These are phyloP conservation scores for Aspergillus sp. DNA, from an alignment of 2,329 filamentous ascomycete genomes.

Conservation along the genomic window DNA sequence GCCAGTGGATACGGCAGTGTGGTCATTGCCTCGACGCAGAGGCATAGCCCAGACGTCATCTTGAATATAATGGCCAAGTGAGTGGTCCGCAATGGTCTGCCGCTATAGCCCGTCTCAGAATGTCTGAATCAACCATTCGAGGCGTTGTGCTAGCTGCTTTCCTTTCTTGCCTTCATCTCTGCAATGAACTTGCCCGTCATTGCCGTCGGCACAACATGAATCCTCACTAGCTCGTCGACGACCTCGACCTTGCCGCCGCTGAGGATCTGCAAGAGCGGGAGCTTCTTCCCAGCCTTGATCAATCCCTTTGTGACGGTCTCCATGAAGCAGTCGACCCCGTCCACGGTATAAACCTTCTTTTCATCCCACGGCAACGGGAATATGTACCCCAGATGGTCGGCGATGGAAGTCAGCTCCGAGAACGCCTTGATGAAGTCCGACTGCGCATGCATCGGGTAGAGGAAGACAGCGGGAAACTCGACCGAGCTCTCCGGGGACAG, in stretches of 20 bases:
- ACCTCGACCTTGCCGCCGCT: constrained; percentile 71
- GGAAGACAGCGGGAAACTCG: constrained; percentile 66
- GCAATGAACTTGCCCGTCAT: constrained; percentile 67
- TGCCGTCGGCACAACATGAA: constrained; percentile 69
- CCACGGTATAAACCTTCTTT: constrained; percentile 54
- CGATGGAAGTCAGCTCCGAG: constrained; percentile 63
- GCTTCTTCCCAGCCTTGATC: constrained; percentile 82
- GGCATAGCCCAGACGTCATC: no score
- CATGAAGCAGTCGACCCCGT: constrained; percentile 74
- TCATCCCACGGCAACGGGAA: constrained; percentile 83
- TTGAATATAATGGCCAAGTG: no score
- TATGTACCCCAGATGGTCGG: constrained; percentile 73
- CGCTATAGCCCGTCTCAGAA: not conserved
- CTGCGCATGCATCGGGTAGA: constrained; percentile 76
- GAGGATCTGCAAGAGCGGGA: constrained; percentile 65
- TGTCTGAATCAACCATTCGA: not conserved
- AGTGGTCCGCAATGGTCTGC: no score
- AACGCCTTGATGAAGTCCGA: constrained; percentile 88
- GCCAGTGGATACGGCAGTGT: no score
- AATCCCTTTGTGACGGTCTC: constrained; percentile 72
- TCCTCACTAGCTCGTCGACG: constrained; percentile 71
- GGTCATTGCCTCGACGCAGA: no score
- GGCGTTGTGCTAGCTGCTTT: constrained; percentile 2
- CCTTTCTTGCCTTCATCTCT: constrained; percentile 70
- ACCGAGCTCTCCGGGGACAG: constrained; percentile 64